Evolutionary conservation across 2,329 filamentous ascomycete species (phyloP).

Genomic region (Talaromyces sp.): DNA sequence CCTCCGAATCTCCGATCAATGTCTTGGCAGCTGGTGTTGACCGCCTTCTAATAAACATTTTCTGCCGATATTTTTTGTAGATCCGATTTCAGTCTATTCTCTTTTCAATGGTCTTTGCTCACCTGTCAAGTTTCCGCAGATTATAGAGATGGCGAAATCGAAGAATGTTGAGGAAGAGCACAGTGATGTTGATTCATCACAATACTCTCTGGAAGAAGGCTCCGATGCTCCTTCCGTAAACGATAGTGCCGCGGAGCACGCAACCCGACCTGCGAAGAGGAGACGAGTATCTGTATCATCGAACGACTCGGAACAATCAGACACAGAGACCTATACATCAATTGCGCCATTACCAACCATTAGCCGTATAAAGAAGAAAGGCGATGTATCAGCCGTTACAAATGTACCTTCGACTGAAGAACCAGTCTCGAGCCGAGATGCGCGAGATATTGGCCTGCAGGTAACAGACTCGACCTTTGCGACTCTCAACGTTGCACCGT

Average conservation of each 20-base stretch:
- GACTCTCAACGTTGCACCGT: conserved; percentile 71
- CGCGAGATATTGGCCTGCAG: conserved; percentile 42
- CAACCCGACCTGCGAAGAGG: conserved; percentile 38
- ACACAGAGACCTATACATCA: conserved; percentile 24
- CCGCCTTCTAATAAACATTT: conserved; percentile 20
- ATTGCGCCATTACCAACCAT: conserved; percentile 36
- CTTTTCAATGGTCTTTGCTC: not conserved
- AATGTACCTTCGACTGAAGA: conserved; percentile 26
- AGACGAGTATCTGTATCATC: conserved; percentile 42
- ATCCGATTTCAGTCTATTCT: not conserved
- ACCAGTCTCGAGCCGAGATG: conserved; percentile 42
- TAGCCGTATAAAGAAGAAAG: conserved; percentile 45
- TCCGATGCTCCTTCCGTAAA: not conserved
- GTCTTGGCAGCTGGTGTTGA: not conserved
- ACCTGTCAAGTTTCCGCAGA: not conserved
- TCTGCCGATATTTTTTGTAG: conserved; percentile 16
- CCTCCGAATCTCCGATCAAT: not conserved
- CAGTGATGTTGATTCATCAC: not conserved
- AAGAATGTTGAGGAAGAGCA: not conserved
- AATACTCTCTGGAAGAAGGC: conserved; percentile 1
- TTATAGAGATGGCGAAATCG: conserved; percentile 2
- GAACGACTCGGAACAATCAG: conserved; percentile 32
- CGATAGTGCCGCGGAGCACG: not conserved
- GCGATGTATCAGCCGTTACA: conserved; percentile 22
- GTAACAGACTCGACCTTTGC: conserved; percentile 62